A percentile compares a stretch with the other conserved stretches of the same genome.
phyloP scores from a whole-genome alignment of 2,329 filamentous ascomycete genomes.

The Scolecobasidium constrictum region DNA sequence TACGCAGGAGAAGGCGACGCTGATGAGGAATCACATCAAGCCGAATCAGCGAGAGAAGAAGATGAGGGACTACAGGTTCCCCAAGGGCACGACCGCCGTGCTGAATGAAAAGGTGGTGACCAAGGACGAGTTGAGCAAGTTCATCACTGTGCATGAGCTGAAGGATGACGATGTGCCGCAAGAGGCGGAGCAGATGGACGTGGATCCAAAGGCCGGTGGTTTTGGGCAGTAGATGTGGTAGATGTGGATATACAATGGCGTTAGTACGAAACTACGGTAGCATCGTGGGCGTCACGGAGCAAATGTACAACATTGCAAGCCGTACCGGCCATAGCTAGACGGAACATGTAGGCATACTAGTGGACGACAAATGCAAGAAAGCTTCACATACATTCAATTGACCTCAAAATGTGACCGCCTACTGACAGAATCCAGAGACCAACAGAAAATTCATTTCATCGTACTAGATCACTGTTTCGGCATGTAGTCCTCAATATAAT shows the following conservation, averaged over 20 bases:
- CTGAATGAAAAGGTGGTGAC: slow-evolving; percentile 94
- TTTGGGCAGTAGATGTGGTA: neutral
- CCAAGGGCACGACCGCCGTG: slow-evolving; percentile 84
- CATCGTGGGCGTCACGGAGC: too few species aligned
- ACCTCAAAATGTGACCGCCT: too few species aligned
- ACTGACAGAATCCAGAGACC: too few species aligned
- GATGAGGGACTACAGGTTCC: slow-evolving; percentile 86
- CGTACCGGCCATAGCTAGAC: too few species aligned
- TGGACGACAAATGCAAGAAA: too few species aligned
- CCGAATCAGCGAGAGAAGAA: slow-evolving; percentile 88
- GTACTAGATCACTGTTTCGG: too few species aligned
- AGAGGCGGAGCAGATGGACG: slow-evolving; percentile 54
- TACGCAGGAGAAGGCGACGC: slow-evolving; percentile 84
- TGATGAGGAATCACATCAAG: slow-evolving; percentile 85
- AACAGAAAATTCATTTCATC: too few species aligned
- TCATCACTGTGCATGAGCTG: slow-evolving; percentile 83
- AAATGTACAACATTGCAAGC: too few species aligned
- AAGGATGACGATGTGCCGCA: slow-evolving; percentile 53
- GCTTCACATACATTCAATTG: too few species aligned
- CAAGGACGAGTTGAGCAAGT: slow-evolving; percentile 88
- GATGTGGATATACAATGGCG: neutral
- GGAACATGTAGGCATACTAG: too few species aligned
- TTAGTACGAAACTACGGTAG: too few species aligned
- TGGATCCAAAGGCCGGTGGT: slow-evolving; percentile 33
- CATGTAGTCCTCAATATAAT: slow-evolving; percentile 20